Evolutionary conservation across 1,284 basidiomycete genomes (phyloP), one percentile per base, ranked within the genome.

Genomic region (Heterobasidion annosum): DNA sequence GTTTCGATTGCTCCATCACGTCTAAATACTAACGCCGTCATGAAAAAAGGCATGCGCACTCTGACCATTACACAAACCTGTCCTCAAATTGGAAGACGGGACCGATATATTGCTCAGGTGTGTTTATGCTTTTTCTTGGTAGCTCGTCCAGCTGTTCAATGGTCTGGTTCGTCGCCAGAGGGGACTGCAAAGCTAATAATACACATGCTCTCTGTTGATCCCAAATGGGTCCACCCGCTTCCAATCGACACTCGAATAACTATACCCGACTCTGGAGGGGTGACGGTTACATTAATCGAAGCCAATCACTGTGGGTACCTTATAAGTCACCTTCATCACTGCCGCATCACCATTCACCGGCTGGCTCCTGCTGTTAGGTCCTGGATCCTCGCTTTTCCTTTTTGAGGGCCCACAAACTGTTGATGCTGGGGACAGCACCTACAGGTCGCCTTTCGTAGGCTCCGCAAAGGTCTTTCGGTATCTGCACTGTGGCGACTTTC

Each of bases 401-500:
- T 98, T 96, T 60, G 93, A 97, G 69, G 96, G 96, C 0, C 80
- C 70, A 25, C 95, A 97, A 67, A 98, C 93, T 0, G 71, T 87
- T 48, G 77, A 95, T 63, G 91, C 93, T 0, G 93, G 93, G 0
- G 91, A 93, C 64, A 89, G 85, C 50, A 68, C 73, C 8, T 86
- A 83, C 73, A 85, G 81, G 59, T 88, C 86, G 1, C 73, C 81
- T 0, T 83, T 76, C 57, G 75, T 93, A 6, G 91, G 91, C 1
- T 83, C 85, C 10, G 68, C 75, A 33, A 79, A 77, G 54, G 71
- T 77, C 0, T 98, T 94, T 66, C 80, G 93, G 19, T 98, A 98
- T 66, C 76, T 99, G 2, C 96, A 99, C 63, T 99, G 97, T 61
- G 96, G 96, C 0, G 96, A 98, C 68, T 93, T 95, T 63, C 79